These are phyloP conservation scores for Hypoxylon sp. DNA, from an alignment of 2,329 filamentous ascomycete species.

Conservation along the genomic window DNA sequence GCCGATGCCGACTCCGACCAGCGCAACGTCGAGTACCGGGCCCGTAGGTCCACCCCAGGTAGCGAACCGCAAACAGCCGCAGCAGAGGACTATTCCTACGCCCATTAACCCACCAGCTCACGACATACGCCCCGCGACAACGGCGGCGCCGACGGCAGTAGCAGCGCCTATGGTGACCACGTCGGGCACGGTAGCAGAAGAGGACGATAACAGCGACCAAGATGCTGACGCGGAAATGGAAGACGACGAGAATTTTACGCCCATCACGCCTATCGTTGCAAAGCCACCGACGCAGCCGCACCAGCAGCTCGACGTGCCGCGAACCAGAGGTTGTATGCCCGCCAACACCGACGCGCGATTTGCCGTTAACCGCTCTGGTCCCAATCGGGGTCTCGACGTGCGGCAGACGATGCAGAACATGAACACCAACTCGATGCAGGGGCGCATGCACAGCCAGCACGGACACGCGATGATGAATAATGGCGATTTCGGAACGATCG, in stretches of 20 bases:
- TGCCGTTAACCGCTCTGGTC: conserved; percentile 53
- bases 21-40: conserved; percentile 28
- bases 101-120: conserved; percentile 18
- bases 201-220: conserved; percentile 57
- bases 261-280: conserved; percentile 53
- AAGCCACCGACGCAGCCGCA: conserved; percentile 49
- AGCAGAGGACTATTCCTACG: conserved; percentile 30
- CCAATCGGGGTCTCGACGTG: conserved; percentile 51
- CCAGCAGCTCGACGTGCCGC: conserved; percentile 54
- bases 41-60: conserved; percentile 27
- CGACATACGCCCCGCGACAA: conserved; percentile 18
- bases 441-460: conserved; percentile 45
- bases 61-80: conserved; percentile 33
- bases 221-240: conserved; percentile 61
- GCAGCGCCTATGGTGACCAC: conserved; percentile 35
- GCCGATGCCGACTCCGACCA: conserved; percentile 34
- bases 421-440: conserved; percentile 49
- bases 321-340: conserved; percentile 47
- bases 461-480: conserved; percentile 41
- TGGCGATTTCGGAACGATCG: conserved; percentile 54
- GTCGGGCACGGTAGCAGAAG: conserved; percentile 50
- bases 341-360: conserved; percentile 49
- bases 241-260: conserved; percentile 63
- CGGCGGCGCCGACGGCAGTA: conserved; percentile 31
- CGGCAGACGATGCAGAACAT: conserved; percentile 57